These are phyloP conservation scores for Dictyostelium purpureum DNA, from an alignment of 78 protist species.

Conservation along the genomic window DNA sequence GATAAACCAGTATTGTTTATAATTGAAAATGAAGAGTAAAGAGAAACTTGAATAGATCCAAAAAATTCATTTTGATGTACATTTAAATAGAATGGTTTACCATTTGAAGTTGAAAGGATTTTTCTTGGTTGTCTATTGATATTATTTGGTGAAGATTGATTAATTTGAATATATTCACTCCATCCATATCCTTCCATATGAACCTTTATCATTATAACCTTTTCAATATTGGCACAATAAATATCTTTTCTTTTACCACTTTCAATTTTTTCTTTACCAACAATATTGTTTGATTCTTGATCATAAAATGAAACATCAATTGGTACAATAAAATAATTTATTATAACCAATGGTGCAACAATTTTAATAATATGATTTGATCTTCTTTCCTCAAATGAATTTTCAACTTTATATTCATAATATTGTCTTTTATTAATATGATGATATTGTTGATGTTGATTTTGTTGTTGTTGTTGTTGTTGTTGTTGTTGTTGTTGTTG, in stretches of 20 bases:
- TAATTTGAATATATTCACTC: conserved; percentile 40
- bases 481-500: neutral
- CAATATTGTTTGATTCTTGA: neutral
- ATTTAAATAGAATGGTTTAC: neutral
- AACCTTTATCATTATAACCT: conserved; percentile 14
- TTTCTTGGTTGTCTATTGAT: conserved; percentile 35
- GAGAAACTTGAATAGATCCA: conserved; percentile 1
- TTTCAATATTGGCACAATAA: conserved; percentile 15
- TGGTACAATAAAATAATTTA: neutral
- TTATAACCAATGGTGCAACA: conserved; percentile 40
- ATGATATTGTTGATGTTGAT: neutral
- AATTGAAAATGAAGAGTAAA: conserved; percentile 24
- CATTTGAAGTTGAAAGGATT: neutral
- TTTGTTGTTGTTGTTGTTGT: no score
- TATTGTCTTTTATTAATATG: neutral
- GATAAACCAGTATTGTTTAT: conserved; percentile 37
- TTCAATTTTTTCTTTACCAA: neutral
- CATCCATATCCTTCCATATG: neutral
- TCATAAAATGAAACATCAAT: neutral
- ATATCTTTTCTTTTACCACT: neutral
- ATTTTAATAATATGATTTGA: conserved; percentile 49
- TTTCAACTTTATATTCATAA: neutral
- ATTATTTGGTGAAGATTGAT: conserved; percentile 12
- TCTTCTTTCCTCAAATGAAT: neutral
- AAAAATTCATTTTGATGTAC: neutral